A percentile compares a stretch with the other conserved stretches of the same genome.
Conservation (phyloP, 371 early-diverging fungal genomes). For the Syncephalastrum sp. region DNA sequence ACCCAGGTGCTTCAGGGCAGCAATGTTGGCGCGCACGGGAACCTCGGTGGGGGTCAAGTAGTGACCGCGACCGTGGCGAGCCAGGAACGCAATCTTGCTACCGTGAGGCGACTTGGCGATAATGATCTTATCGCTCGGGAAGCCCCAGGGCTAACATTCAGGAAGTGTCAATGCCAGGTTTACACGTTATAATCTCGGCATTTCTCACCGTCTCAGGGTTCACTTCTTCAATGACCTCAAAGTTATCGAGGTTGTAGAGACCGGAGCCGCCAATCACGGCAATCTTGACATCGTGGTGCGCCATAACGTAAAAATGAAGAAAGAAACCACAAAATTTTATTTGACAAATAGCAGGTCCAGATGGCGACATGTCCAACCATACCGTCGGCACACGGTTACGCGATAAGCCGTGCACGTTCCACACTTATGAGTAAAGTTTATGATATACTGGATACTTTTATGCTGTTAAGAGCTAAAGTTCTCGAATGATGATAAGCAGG, state of each 20-base stretch:
- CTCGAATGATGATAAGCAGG: too few species aligned
- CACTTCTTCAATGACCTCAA: slow-evolving; percentile 80
- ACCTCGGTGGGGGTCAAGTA: slow-evolving; percentile 87
- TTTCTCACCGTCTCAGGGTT: slow-evolving; percentile 77
- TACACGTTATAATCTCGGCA: neutral
- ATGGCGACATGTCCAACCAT: too few species aligned
- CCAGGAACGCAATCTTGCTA: slow-evolving; percentile 90
- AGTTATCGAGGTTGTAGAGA: slow-evolving; percentile 88
- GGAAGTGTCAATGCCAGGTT: neutral
- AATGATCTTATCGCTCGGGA: slow-evolving; percentile 74
- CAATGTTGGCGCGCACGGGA: slow-evolving; percentile 94
- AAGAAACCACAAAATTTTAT: too few species aligned
- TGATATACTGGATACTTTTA: too few species aligned
- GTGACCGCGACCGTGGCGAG: slow-evolving; percentile 95
- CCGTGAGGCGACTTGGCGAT: slow-evolving; percentile 74
- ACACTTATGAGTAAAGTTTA: too few species aligned
- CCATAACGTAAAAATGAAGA: too few species aligned
- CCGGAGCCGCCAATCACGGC: slow-evolving; percentile 96
- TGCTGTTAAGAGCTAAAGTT: too few species aligned
- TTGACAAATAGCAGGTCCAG: too few species aligned
- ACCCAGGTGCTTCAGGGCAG: slow-evolving; percentile 93
- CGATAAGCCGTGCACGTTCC: too few species aligned
- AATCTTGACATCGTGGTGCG: slow-evolving; percentile 66
- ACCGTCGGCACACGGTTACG: too few species aligned
- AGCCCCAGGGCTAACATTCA: slow-evolving; percentile 83